Percentiles rank a stretch among this genome's conserved stretches.
Conservation (phyloP, 148 eudicot species). For the Vaccinium macrocarpon region DNA sequence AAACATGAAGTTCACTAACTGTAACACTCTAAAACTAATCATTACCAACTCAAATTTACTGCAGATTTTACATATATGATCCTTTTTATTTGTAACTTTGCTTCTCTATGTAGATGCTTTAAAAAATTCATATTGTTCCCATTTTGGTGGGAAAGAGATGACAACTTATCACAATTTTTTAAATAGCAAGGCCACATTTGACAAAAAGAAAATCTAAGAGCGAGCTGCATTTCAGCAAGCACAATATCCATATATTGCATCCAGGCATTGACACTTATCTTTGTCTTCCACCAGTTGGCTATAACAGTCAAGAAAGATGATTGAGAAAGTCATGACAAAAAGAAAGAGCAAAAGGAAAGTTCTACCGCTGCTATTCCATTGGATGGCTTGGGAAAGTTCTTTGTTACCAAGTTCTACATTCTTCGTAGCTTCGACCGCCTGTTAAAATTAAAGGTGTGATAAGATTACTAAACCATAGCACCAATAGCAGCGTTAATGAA, state of each 20-base stretch:
- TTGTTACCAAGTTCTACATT: conserved; percentile 90
- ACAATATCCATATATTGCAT: neutral
- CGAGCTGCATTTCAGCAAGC: neutral
- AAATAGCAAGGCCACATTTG: neutral
- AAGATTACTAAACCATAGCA: neutral
- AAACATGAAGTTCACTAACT: neutral
- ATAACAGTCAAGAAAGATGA: conserved; percentile 93
- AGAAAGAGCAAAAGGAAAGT: conserved; percentile 82
- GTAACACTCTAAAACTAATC: neutral
- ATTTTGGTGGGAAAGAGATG: neutral
- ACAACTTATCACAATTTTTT: neutral
- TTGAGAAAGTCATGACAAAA: conserved; percentile 68
- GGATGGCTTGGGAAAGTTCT: conserved; percentile 83
- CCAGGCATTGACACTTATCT: neutral
- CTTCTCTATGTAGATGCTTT: neutral
- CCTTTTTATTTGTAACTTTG: neutral
- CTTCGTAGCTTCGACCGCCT: conserved; percentile 95
- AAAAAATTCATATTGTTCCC: neutral
- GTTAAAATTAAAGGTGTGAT: conserved; percentile 1
- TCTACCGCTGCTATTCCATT: conserved; percentile 84
- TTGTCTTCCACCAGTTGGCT: conserved; percentile 33
- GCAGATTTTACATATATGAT: neutral
- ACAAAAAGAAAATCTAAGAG: neutral
- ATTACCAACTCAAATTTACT: neutral
- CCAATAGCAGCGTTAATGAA: neutral